Base-by-base conservation (phyloP, 768 basidiomycete species). In the Pisolithus marmoratus region DNA sequence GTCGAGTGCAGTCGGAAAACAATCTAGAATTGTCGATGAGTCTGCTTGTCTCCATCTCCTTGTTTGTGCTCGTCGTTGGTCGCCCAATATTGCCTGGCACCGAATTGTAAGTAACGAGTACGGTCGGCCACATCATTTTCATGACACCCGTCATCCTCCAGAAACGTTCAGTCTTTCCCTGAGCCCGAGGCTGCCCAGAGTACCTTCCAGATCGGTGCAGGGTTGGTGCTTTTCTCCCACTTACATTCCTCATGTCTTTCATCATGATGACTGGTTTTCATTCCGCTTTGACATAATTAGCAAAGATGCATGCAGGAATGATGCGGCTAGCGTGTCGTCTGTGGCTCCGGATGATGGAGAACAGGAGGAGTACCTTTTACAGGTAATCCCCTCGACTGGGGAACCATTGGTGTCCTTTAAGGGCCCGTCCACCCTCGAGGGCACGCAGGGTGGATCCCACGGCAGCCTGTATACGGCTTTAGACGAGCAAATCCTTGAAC, bases 61-160 rank as follows among this genome's bases (percentile, higher is more conserved):
- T 77, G 29, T 63, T 74, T 52, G 73, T 68, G 67, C 70, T 77
- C 65, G 71, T 73, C 65, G 75, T 75, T 57, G 62, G 73, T 61
- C 73, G 64, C 55, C 75, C 75, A 24, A 58, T 76, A 51, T 52
- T 60, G 17, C 58, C 65, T 12, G 53, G 58, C 46, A 53, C 64
- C 31, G 55, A 61, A 26, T 48, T 63, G 71, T 70, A 55, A 58
- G 70, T 67, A 50, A 43, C n/a, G 20, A 41, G 14, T 22, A 26
- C 22, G 14, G 42, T 8, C 48, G 46, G 44, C 48, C 50, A n/a
- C 44, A 19, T 56, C 51, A 51, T 55, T 48, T 55, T 56, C 38
- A 59, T 51, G 51, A 49, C 46, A 48, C 55, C n/a, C 29, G 11
- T 29, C 53, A 53, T 26, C 37, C 36, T 50, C 52, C 44, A 14